Conservation (phyloP, 2,329 filamentous ascomycete species). For the Didymella pinodella region DNA sequence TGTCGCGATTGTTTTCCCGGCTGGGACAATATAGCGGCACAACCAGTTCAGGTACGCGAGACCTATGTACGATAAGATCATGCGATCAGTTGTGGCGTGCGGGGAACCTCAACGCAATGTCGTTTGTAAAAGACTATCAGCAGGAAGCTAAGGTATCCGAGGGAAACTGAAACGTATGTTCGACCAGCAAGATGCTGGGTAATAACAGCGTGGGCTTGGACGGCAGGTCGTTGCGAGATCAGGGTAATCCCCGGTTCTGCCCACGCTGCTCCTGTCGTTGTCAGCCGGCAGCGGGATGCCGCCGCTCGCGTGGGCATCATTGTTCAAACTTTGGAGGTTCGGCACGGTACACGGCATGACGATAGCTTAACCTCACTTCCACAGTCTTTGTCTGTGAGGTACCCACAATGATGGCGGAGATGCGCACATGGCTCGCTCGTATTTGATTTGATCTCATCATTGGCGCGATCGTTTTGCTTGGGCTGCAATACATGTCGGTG, state of each 20-base stretch:
- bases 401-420: slow-evolving; percentile 25
- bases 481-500: slow-evolving; percentile 24
- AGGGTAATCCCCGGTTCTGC: slow-evolving; percentile 11
- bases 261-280: slow-evolving; percentile 15
- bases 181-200: neutral
- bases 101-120: slow-evolving; percentile 26
- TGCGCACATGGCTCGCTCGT: slow-evolving; percentile 28
- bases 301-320: slow-evolving; percentile 17
- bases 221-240: slow-evolving; percentile 8
- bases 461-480: slow-evolving; percentile 21
- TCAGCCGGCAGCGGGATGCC: slow-evolving; percentile 25
- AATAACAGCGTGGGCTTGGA: neutral
- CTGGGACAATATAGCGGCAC: slow-evolving; percentile 27
- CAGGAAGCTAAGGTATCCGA: neutral
- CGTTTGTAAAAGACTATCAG: slow-evolving; percentile 6
- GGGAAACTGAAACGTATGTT: neutral
- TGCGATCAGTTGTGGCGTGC: slow-evolving; percentile 25
- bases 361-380: slow-evolving; percentile 32
- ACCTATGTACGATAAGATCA: slow-evolving; percentile 14
- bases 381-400: slow-evolving; percentile 3
- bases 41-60: slow-evolving; percentile 22
- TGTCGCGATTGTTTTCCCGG: slow-evolving; percentile 8
- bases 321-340: slow-evolving; percentile 21
- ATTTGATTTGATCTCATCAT: slow-evolving; percentile 11
- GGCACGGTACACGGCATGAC: slow-evolving; percentile 38